Conservation (phyloP, 2,329 filamentous ascomycete genomes). For the Colletotrichum lindemuthianum region DNA sequence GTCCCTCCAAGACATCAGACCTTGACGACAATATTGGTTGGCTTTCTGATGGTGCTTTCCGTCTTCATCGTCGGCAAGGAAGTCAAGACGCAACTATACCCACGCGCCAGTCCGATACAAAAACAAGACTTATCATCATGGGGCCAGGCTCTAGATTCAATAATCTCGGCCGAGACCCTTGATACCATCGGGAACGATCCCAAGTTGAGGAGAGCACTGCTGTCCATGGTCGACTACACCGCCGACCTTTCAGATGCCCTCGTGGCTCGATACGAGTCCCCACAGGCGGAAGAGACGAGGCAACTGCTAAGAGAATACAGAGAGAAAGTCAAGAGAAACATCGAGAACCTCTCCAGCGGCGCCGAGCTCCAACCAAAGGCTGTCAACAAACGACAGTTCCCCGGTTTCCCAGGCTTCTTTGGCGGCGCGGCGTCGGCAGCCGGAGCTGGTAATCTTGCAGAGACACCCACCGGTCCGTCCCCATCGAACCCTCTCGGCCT, state of each 20-base stretch:
- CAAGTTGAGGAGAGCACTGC: constrained; percentile 26
- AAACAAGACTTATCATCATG: constrained; percentile 20
- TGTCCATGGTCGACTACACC: constrained; percentile 35
- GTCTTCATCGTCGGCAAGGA: constrained; percentile 30
- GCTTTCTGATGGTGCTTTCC: constrained; percentile 31
- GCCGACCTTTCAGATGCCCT: constrained; percentile 31
- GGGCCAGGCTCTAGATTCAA: constrained; percentile 26
- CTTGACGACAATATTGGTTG: constrained; percentile 14
- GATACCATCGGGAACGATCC: constrained; percentile 30
- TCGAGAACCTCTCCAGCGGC: not conserved
- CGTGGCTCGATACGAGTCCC: constrained; percentile 19
- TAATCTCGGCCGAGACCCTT: constrained; percentile 30
- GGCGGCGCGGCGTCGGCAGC: not conserved
- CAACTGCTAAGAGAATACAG: constrained; percentile 30
- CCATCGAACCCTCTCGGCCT: constrained; percentile 2
- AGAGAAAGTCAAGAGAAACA: constrained; percentile 13
- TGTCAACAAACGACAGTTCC: constrained; percentile 21
- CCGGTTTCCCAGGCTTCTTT: constrained; percentile 4
- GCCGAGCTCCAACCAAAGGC: not conserved
- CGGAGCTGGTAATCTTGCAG: not conserved
- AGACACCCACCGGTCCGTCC: not conserved
- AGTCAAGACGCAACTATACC: constrained; percentile 12
- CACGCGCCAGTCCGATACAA: not conserved
- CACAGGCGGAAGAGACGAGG: constrained; percentile 26
- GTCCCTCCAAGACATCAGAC: not conserved